These are phyloP conservation scores for Pyricularia pennisetigena DNA, from an alignment of 2,329 filamentous ascomycete genomes.

Conservation along the genomic window DNA sequence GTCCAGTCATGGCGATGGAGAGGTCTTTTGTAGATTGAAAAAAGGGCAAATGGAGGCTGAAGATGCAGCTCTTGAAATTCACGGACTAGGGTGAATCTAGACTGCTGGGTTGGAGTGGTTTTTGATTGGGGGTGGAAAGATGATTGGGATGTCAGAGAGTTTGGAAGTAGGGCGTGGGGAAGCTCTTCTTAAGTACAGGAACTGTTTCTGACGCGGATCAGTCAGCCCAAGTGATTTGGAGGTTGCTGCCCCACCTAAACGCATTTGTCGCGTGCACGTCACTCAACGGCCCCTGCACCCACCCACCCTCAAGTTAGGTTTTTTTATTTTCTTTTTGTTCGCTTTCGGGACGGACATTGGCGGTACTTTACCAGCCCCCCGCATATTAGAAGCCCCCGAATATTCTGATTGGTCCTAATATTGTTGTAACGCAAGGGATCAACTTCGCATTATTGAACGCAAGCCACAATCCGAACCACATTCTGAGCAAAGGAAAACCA, in stretches of 20 bases:
- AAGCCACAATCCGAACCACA: neutral
- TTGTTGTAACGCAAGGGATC: neutral
- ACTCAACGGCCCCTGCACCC: neutral
- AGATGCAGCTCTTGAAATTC: neutral
- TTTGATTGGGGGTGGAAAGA: neutral
- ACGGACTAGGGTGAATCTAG: neutral
- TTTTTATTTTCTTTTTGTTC: neutral
- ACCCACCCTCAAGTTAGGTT: neutral
- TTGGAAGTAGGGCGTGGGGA: neutral
- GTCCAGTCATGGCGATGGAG: slow-evolving; percentile 28
- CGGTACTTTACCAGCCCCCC: neutral
- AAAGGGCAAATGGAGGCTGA: neutral
- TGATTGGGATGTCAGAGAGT: neutral
- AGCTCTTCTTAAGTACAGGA: neutral
- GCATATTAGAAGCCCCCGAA: neutral
- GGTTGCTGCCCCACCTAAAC: neutral
- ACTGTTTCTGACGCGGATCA: neutral
- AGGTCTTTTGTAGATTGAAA: neutral
- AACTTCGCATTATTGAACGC: neutral
- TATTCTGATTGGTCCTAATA: neutral
- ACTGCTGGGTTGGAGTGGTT: neutral
- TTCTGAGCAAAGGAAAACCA: neutral
- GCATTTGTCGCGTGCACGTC: neutral
- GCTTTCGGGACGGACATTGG: neutral
- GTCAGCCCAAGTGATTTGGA: neutral